These are phyloP conservation scores for Botrytis elliptica DNA, from an alignment of 2,329 filamentous ascomycete genomes.

Conservation along the genomic window DNA sequence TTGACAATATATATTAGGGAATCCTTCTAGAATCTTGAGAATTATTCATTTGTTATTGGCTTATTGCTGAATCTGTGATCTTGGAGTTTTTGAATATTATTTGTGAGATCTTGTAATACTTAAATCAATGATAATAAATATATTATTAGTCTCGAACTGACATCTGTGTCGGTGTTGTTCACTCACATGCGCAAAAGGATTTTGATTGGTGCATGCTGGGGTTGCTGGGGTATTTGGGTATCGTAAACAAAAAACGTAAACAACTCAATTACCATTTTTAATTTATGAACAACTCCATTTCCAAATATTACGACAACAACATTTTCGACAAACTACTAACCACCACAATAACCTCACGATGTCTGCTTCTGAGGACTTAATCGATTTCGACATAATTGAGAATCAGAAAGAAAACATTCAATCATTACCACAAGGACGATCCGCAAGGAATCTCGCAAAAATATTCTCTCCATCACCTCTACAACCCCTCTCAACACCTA, in stretches of 20 bases:
- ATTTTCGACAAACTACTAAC: not conserved
- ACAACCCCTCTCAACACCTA: constrained; percentile 59
- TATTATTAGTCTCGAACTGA: not conserved
- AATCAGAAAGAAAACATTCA: constrained; percentile 98
- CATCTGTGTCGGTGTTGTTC: not conserved
- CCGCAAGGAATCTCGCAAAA: constrained; percentile 82
- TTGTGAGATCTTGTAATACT: no score
- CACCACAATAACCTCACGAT: constrained; percentile 25
- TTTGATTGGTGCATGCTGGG: not conserved
- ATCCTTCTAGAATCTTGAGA: not conserved
- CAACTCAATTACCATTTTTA: not conserved
- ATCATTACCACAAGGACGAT: constrained; percentile 81
- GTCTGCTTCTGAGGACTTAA: constrained; percentile 55
- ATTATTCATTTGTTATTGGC: not conserved
- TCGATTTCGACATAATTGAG: constrained; percentile 90
- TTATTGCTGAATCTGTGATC: rapidly evolving
- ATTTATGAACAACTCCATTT: not conserved
- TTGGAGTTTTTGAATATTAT: not conserved
- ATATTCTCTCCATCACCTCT: constrained; percentile 69
- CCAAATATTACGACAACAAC: not conserved
- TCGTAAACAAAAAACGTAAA: constrained; percentile 5
- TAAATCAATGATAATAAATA: not conserved
- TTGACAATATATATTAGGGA: not conserved
- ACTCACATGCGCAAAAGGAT: not conserved
- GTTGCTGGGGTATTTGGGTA: constrained; percentile 5